A percentile compares a stretch with the other conserved stretches of the same genome.
phyloP scores from a whole-genome alignment of 2,329 filamentous ascomycete species.

The Cryphonectria nitschkei region DNA sequence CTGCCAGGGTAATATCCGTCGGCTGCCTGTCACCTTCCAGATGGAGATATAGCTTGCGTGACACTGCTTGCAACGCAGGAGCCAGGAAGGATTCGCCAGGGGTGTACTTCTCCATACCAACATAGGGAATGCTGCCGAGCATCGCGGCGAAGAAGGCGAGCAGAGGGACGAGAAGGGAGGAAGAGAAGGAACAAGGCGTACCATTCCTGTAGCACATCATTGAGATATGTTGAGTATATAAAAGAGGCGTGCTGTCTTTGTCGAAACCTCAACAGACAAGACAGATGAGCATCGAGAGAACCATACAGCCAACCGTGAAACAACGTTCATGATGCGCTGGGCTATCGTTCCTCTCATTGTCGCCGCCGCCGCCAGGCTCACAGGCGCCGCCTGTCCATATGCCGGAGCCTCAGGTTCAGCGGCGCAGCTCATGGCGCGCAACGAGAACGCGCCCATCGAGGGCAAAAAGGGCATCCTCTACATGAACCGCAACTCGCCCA shows the following conservation, averaged over 20 bases:
- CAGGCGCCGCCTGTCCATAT: background rate
- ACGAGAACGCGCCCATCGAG: background rate
- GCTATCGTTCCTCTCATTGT: background rate
- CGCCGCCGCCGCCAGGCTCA: conserved; percentile 3
- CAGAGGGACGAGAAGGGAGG: background rate
- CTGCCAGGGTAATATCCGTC: background rate
- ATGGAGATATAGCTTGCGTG: background rate
- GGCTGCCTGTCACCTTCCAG: background rate
- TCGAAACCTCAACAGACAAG: background rate
- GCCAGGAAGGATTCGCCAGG: background rate
- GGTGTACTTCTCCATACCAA: background rate
- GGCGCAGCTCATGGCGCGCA: background rate
- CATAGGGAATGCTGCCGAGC: background rate
- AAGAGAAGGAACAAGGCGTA: background rate
- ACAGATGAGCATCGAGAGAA: background rate
- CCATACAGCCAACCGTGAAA: background rate
- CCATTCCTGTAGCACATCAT: background rate
- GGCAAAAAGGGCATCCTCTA: conserved; percentile 26
- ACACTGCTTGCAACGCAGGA: background rate
- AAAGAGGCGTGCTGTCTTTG: background rate
- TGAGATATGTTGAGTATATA: background rate
- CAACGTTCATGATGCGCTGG: background rate
- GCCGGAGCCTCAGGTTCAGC: background rate
- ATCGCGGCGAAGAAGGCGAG: background rate
- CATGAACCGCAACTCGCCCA: conserved; percentile 32